These are phyloP conservation scores for Cenchrus fungigraminus DNA, from an alignment of 176 grass and related monocot species.

Conservation along the genomic window DNA sequence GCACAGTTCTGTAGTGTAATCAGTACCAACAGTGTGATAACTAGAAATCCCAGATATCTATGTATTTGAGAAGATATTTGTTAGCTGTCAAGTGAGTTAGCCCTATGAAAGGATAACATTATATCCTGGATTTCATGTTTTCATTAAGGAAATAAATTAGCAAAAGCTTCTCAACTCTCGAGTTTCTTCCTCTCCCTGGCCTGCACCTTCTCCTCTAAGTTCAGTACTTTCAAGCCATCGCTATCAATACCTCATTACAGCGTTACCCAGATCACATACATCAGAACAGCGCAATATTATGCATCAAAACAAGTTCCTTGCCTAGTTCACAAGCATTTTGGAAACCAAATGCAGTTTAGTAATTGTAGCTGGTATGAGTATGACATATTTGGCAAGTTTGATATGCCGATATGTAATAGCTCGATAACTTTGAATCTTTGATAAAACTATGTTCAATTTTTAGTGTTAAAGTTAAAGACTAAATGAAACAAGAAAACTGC, in stretches of 20 bases:
- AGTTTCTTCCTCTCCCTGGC: not conserved
- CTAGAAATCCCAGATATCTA: not conserved
- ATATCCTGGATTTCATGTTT: not conserved
- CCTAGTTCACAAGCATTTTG: not conserved
- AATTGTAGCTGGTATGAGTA: not conserved
- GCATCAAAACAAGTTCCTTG: not conserved
- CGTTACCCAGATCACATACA: not conserved
- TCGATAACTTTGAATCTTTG: not conserved
- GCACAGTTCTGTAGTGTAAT: not conserved
- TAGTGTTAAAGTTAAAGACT: not conserved
- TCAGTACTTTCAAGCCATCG: not conserved
- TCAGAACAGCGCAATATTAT: not conserved
- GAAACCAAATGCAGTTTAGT: slow-evolving; percentile 1
- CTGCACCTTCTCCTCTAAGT: not conserved
- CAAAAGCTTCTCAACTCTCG: not conserved
- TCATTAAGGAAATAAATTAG: not conserved
- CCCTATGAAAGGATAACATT: not conserved
- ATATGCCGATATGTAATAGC: not conserved
- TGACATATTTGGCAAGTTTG: not conserved
- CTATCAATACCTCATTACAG: not conserved
- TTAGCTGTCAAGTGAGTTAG: not conserved
- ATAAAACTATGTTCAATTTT: not conserved
- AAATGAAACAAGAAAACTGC: not conserved
- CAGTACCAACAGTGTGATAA: not conserved
- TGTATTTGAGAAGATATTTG: not conserved